Percentiles rank a stretch among this genome's conserved stretches.
These are phyloP conservation scores for Sclerospora graminicola DNA, from an alignment of 352 stramenopile species.

Conservation along the genomic window DNA sequence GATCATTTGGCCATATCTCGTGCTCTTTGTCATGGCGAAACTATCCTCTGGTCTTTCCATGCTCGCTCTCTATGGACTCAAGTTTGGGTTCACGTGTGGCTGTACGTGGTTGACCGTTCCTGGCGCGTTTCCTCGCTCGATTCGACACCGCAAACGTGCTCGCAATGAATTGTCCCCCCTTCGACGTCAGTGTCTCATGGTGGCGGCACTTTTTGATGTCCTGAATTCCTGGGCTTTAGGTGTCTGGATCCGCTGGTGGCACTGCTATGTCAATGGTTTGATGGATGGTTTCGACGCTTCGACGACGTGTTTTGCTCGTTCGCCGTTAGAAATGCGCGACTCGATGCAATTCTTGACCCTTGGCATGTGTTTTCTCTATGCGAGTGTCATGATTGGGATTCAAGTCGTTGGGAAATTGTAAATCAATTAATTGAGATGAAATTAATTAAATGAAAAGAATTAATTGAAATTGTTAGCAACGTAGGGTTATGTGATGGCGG, in stretches of 20 bases:
- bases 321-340: slow-evolving; percentile 37
- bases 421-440: too few relatives aligned
- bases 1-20: slow-evolving; percentile 61
- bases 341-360: slow-evolving; percentile 53
- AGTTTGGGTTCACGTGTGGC: slow-evolving; percentile 58
- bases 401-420: slow-evolving; percentile 61
- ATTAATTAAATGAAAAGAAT: too few relatives aligned
- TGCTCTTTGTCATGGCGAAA: slow-evolving; percentile 44
- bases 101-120: slow-evolving; percentile 62
- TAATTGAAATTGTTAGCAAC: too few relatives aligned
- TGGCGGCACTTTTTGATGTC: slow-evolving; percentile 44
- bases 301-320: slow-evolving; percentile 28
- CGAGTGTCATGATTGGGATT: slow-evolving; percentile 44
- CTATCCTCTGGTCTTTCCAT: slow-evolving; percentile 28
- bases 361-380: slow-evolving; percentile 42
- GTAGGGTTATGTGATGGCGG: too few relatives aligned
- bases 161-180: slow-evolving; percentile 33
- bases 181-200: slow-evolving; percentile 37
- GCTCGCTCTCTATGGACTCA: slow-evolving; percentile 39
- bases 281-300: slow-evolving; percentile 9
- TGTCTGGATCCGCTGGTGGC: slow-evolving; percentile 44
- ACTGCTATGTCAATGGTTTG: slow-evolving; percentile 35
- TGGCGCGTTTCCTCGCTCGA: slow-evolving; percentile 43
- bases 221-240: slow-evolving; percentile 48
- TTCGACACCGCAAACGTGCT: slow-evolving; percentile 36